Base-by-base conservation (phyloP, 2,329 filamentous ascomycete species). In the Hypoxylon sp. region DNA sequence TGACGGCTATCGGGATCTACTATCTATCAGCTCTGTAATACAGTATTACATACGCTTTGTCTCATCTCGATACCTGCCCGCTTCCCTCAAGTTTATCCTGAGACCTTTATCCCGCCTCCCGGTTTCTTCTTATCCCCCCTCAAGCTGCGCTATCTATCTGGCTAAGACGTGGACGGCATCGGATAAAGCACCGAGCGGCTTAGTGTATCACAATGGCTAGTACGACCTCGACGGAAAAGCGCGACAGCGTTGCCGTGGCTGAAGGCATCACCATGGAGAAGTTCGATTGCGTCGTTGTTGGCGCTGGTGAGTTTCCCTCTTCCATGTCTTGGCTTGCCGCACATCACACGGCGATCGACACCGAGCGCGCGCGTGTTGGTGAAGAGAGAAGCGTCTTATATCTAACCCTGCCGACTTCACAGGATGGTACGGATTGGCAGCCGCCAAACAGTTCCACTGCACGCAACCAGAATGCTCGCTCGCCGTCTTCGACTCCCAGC, bases 381-480 rank as follows among this genome's bases (percentile, higher is more conserved):
- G 43, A 40, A 45, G 41, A 31, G 35, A 7, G 27, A 46, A 20
- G 45, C 18, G 50, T 46, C 56, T 33, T 43, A 35, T 35, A 35
- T 35, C 31, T 58, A 27, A 60, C 53, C 29, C 26, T 18, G 10
- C 17, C 45, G 21, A 18, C 29, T 49, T 54, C 41, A 24, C 27
- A 73, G 81, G 81, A 56, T 79, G 77, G 77, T 79, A 76, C 67
- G 88, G 87, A 23, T 77, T 90, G 24, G 81, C 78, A 1, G 79
- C 81, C 18, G 83, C 87, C 45, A 88, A 88, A 73, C 83, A 83
- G 17, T 87, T 85, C 67, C 80, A 81, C 48, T 77, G 85, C 59
- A 69, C 86, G 31, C 78, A 88, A 61, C 87, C 87, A 1, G 69
- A 77, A 23, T 77, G 79, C 54, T 79, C 79, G 2, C 69, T 90